Evolutionary conservation across 2,329 filamentous ascomycete genomes (phyloP).

Genomic region (Aschersonia sp.): DNA sequence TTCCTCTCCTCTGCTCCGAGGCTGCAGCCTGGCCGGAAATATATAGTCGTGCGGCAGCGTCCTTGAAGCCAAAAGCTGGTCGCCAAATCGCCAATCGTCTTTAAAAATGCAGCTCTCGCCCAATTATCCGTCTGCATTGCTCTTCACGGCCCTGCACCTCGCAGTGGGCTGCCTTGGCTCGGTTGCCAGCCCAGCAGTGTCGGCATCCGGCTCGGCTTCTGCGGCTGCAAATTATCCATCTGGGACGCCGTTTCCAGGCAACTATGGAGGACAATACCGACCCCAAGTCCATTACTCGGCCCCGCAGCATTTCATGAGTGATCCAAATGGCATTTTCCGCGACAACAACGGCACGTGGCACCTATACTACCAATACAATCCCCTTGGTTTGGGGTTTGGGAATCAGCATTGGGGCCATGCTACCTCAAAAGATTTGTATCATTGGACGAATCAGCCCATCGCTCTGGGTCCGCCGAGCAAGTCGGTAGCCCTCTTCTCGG

Average conservation of each 20-base stretch:
- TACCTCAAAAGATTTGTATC: not conserved
- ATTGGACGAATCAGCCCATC: not conserved
- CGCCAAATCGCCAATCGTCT: not conserved
- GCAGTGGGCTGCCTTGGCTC: not conserved
- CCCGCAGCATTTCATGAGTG: not conserved
- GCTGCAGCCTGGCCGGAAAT: no score
- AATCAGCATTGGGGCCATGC: not conserved
- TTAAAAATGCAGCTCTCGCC: not conserved
- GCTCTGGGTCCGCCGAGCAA: not conserved
- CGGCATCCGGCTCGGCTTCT: not conserved
- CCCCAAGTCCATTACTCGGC: not conserved
- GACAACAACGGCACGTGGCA: not conserved
- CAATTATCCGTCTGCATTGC: not conserved
- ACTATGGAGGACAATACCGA: not conserved
- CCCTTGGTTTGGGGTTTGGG: not conserved
- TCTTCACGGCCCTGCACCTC: not conserved
- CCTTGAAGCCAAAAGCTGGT: not conserved
- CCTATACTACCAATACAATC: not conserved
- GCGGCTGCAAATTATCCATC: not conserved
- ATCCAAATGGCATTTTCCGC: not conserved
- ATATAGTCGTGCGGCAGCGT: no score
- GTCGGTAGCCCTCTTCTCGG: not conserved
- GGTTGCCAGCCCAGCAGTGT: not conserved
- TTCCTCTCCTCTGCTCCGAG: no score
- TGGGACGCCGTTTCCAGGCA: not conserved